Percentiles rank a stretch among this genome's conserved stretches.
Evolutionary conservation across 2,329 filamentous ascomycete species (phyloP).

Genomic region (Arthrobotrys iridis): DNA sequence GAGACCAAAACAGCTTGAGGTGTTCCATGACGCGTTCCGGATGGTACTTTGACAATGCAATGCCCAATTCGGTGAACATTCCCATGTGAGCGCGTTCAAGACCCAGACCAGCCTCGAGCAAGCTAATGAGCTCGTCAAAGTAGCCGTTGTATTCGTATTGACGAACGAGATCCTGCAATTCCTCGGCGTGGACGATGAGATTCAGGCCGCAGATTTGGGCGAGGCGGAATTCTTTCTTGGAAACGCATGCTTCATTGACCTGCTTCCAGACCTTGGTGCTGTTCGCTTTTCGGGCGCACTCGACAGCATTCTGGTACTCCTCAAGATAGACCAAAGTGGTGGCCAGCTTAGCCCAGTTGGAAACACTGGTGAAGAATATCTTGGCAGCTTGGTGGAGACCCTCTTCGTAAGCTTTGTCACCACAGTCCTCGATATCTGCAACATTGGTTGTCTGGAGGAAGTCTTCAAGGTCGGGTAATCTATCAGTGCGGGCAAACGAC

Average conservation of each 20-base stretch:
- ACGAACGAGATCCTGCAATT: conserved; percentile 89
- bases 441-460: conserved; percentile 94
- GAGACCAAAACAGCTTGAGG: conserved; percentile 96
- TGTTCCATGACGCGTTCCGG: conserved; percentile 98
- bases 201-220: conserved; percentile 99
- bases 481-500: conserved; percentile 88
- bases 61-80: conserved; percentile 93
- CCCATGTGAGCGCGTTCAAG: conserved; percentile 94
- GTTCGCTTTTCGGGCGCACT: conserved; percentile 97
- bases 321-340: conserved; percentile 96
- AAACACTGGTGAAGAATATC: conserved; percentile 98
- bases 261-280: conserved; percentile 99
- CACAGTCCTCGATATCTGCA: conserved; percentile 93
- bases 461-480: conserved; percentile 92
- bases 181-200: conserved; percentile 95
- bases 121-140: conserved; percentile 95
- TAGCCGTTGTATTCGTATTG: conserved; percentile 97
- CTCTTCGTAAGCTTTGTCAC: conserved; percentile 97
- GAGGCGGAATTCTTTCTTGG: conserved; percentile 98
- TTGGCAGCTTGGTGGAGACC: conserved; percentile 95
- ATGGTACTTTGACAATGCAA: conserved; percentile 92
- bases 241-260: conserved; percentile 93
- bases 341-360: conserved; percentile 98
- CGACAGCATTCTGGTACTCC: conserved; percentile 96
- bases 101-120: conserved; percentile 93